These are phyloP conservation scores for Xylaria sp. DNA, from an alignment of 495 filamentous ascomycete species.

Conservation along the genomic window DNA sequence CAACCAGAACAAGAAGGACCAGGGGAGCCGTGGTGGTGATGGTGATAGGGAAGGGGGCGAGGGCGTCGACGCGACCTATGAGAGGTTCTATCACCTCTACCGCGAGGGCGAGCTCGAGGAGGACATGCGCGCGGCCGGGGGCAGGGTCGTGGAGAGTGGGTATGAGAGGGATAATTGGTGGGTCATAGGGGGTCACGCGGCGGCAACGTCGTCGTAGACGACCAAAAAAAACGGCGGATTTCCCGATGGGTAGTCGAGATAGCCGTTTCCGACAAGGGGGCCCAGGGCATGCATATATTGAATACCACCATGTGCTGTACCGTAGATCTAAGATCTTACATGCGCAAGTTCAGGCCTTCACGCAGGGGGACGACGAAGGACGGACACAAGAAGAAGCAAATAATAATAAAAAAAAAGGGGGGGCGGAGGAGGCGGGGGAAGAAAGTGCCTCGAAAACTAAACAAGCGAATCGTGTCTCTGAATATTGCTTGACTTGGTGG, in stretches of 20 bases:
- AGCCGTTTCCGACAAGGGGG: constrained; percentile 6
- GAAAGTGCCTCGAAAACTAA: constrained; percentile 19
- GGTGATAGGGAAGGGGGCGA: constrained; percentile 30
- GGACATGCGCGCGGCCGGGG: constrained; percentile 78
- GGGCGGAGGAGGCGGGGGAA: too few species aligned
- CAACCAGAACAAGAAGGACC: constrained; percentile 40
- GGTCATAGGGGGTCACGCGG: constrained; percentile 54
- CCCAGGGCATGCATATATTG: constrained; percentile 1
- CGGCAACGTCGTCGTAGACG: constrained; percentile 1
- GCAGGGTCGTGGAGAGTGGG: constrained; percentile 76
- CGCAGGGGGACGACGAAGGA: constrained; percentile 27
- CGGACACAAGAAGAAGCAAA: constrained; percentile 27
- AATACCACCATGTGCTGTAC: constrained; percentile 7
- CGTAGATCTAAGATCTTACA: constrained; percentile 23
- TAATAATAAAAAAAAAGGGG: constrained; percentile 36
- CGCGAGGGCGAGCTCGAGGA: constrained; percentile 83
- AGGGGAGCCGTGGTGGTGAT: constrained; percentile 23
- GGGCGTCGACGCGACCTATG: constrained; percentile 63
- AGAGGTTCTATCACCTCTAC: constrained; percentile 96
- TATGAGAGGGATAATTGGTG: constrained; percentile 99
- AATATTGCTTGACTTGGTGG: constrained; percentile 7
- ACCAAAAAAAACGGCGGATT: constrained; percentile 7
- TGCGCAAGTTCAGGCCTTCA: constrained; percentile 27
- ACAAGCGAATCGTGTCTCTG: constrained; percentile 23
- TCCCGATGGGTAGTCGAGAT: constrained; percentile 8